Evolutionary conservation across 768 basidiomycete genomes (phyloP), one percentile per base, ranked within the genome.

Genomic region (Postia placenta): DNA sequence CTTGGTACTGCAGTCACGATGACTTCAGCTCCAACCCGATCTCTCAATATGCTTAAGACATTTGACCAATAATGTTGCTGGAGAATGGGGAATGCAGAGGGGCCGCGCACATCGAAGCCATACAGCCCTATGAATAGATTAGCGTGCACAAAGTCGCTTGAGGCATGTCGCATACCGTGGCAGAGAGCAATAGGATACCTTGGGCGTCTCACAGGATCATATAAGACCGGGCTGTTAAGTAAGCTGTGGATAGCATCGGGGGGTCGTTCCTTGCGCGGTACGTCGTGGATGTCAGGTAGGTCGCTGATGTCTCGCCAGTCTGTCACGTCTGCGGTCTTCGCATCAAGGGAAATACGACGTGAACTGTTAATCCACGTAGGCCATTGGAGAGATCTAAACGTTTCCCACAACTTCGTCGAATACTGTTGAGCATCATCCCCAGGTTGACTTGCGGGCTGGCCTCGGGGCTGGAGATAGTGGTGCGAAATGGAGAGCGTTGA

Each of bases 51-150:
- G 9, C 75, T 80, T 26, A 97, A 73, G 3, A 97, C 82, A 49
- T 91, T 88, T 0, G 84, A 80, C 96, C 96, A 99, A 62, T 99
- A 99, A 52, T 97, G 92, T 64, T 91, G 78, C 47, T 88, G 81
- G 49, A 94, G 74, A 38, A 82, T 80, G 0, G 93, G 92, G 59
- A 92, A 89, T 11, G 85, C 73, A 0, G 79, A 72, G 0, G 92
- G 92, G 1, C 92, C 92, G 26, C 86, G 80, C 0, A 91, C 85
- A 59, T 95, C 93, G 62, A 96, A 99, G 5, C 95, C 95, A 60
- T 99, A 97, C 1, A 98, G 71, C 17, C 95, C 92, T 90, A 59
- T 11, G 27, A 4, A 22, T 20, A 39, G 55, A 50, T 54, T 56
- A 11, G 37, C 28, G 28, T 45, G 5, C 51, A 35, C 28, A 30